Conservation (phyloP, 1,284 basidiomycete species). For the Anthracocystis walkeri region DNA sequence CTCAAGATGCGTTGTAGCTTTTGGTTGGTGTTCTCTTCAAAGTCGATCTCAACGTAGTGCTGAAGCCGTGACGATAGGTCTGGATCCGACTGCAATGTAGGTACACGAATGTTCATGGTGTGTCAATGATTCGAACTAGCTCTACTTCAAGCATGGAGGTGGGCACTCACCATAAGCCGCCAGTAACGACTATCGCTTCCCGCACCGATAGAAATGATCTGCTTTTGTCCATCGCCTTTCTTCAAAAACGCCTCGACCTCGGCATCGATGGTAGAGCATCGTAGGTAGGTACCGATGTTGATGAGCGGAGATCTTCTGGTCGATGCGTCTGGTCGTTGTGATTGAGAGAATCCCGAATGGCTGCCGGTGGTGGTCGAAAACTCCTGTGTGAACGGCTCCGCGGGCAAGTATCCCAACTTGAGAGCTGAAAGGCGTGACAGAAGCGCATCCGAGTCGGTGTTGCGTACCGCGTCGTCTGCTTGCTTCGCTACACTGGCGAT, state of each 20-base stretch:
- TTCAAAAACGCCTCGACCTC: constrained; percentile 81
- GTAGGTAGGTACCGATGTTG: constrained; percentile 92
- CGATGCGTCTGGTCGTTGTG: constrained; percentile 54
- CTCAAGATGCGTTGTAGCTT: constrained; percentile 86
- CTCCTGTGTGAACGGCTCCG: constrained; percentile 47
- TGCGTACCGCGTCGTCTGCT: constrained; percentile 76
- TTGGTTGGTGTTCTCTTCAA: constrained; percentile 81
- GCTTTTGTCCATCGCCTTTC: constrained; percentile 71
- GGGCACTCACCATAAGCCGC: constrained; percentile 81
- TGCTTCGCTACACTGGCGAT: constrained; percentile 5
- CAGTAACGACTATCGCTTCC: constrained; percentile 94
- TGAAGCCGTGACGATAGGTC: constrained; percentile 53
- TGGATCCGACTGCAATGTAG: constrained; percentile 71
- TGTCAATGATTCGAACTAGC: neutral
- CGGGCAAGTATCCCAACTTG: constrained; percentile 32
- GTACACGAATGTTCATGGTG: neutral
- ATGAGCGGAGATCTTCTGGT: constrained; percentile 82
- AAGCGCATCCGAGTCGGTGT: constrained; percentile 81
- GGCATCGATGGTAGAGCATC: constrained; percentile 82
- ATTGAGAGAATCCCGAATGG: neutral
- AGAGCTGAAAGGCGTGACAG: constrained; percentile 77
- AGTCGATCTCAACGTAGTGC: constrained; percentile 89
- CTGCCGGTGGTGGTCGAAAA: constrained; percentile 12
- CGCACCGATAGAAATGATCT: constrained; percentile 89
- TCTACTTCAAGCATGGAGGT: neutral